Conservation (phyloP, 169 alveolate genomes). For the Cryptosporidium ubiquitum region DNA sequence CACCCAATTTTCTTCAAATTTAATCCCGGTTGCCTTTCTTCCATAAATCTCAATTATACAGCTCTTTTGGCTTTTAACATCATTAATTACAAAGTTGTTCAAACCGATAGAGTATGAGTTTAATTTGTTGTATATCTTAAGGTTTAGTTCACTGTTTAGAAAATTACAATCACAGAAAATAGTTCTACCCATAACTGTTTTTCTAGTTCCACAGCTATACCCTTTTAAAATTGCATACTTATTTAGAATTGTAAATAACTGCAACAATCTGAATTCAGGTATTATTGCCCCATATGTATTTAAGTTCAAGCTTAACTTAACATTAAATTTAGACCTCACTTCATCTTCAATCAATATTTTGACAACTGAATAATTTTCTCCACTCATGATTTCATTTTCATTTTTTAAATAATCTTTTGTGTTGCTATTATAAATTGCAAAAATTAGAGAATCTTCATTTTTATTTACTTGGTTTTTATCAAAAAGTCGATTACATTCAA, state of each 20-base stretch:
- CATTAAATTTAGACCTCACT: neutral
- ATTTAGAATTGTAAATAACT: neutral
- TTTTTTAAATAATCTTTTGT: neutral
- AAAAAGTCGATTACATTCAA: neutral
- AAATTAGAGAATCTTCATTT: neutral
- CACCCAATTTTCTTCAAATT: slow-evolving; percentile 37
- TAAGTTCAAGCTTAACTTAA: neutral
- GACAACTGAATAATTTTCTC: neutral
- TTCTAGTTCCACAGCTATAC: neutral
- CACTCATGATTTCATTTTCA: neutral
- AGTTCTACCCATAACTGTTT: slow-evolving; percentile 6
- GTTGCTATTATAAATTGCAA: neutral
- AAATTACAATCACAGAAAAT: slow-evolving; percentile 53
- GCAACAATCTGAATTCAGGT: slow-evolving; percentile 40
- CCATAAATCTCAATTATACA: slow-evolving; percentile 35
- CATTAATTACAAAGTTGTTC: neutral
- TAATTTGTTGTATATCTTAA: neutral
- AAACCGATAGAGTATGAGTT: neutral
- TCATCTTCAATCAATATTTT: neutral
- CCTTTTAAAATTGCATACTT: slow-evolving; percentile 15
- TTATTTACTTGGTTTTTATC: neutral
- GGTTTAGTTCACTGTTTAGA: neutral
- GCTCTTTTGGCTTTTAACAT: neutral
- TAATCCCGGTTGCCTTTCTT: neutral
- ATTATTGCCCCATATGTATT: slow-evolving; percentile 22